Base-by-base conservation (phyloP, 2,329 filamentous ascomycete species). In the Colletotrichum truncatum region DNA sequence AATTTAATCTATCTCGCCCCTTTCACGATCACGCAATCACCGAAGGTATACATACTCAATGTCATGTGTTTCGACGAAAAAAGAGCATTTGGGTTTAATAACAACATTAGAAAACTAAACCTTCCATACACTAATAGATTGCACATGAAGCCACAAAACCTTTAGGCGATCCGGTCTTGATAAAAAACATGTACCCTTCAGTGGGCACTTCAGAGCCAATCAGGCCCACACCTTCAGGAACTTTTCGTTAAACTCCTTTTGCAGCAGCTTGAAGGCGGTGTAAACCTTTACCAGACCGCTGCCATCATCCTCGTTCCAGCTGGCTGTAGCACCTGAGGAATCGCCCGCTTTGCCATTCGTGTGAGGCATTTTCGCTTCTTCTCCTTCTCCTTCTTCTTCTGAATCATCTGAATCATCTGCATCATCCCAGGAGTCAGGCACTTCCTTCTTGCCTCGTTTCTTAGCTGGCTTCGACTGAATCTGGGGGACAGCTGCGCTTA, bases 221-320 rank as follows among this genome's bases (percentile, higher is more conserved):
- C 76, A 90, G 73, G 87, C 85, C 85, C 87, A 89, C 71, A 85
- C 84, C 70, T 84, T 84, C 72, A 73, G 81, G 76, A 92, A 91
- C 78, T 90, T 92, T 45, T 81, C 80, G 68, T 90, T 85, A 73
- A 91, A 92, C 61, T 87, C 85, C 26, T 79, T 77, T 71, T 85
- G 84, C 67, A 92, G 72, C 70, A 82, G 75, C 66, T 78, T 80
- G 71, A 91, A 91, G 1, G 87, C 87, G 70, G 80, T 82, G 12
- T 89, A 77, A 23, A 92, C 88, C 68, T 85, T 83, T 68, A 82
- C 70, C 72, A 91, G 71, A 34, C 80, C 81, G 46, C 75, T 78
- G 36, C 79, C 82, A 49, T 82, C 81, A 28, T 81, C 69, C 12
- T 69, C 65, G 6, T 63, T 59, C 39, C 55, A 23, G 39, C 25